Percentiles rank a stretch among this genome's conserved stretches.
Conservation (phyloP, 441 rosid species). For the Gossypium gossypioides region DNA sequence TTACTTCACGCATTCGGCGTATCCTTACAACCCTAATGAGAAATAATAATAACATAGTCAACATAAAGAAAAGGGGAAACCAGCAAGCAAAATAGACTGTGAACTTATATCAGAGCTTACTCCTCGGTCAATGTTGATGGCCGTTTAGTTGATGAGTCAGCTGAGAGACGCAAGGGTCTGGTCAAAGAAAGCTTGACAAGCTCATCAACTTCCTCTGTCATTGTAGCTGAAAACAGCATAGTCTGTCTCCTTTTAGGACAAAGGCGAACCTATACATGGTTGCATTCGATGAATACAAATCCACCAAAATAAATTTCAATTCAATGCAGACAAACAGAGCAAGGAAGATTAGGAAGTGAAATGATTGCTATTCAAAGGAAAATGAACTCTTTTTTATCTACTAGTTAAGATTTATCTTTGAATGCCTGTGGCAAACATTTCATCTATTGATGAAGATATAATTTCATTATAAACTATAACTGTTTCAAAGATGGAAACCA, state of each 20-base stretch:
- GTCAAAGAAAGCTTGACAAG: constrained; percentile 80
- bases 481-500: neutral
- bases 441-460: neutral
- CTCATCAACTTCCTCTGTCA: constrained; percentile 89
- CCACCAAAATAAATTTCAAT: constrained; percentile 4
- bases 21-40: constrained; percentile 71
- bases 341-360: constrained; percentile 1
- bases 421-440: neutral
- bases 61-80: neutral
- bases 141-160: constrained; percentile 85
- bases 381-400: neutral
- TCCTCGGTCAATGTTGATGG: constrained; percentile 82
- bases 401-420: neutral
- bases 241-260: constrained; percentile 97
- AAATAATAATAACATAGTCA: constrained; percentile 10
- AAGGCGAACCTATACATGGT: constrained; percentile 53
- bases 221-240: constrained; percentile 91
- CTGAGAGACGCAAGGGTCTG: constrained; percentile 82
- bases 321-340: neutral
- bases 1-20: constrained; percentile 77
- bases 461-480: neutral
- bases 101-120: constrained; percentile 30
- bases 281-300: constrained; percentile 6
- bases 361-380: neutral
- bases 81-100: constrained; percentile 2